Evolutionary conservation across 352 stramenopile genomes (phyloP), one percentile per base, ranked within the genome.

Genomic region (Phytopythium mirpurense): DNA sequence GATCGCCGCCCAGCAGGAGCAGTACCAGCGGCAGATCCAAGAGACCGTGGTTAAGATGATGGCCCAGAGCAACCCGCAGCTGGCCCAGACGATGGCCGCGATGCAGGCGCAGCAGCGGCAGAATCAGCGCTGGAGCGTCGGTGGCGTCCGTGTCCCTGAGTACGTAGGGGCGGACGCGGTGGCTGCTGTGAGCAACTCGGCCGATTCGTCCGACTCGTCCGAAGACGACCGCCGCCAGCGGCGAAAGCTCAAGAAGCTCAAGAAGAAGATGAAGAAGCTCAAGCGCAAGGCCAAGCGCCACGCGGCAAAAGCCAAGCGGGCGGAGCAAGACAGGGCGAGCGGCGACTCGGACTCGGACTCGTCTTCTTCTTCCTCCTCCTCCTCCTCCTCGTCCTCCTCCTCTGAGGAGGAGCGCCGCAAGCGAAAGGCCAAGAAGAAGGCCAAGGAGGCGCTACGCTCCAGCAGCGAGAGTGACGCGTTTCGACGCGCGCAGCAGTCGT

Each of bases 351-450:
- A 63, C 16, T 63, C 57, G 14, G 19, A 44, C 27, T 63, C 44
- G 3, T 54, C 41, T 9, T 56, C 42, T 10, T 54, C 43, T 1
- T 62, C 50, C 4, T 60, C 56, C 3, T 45, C 54, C 3, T 57
- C 46, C 0, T 57, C 26, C 0, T 59, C 42, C 1, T 53, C 56
- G 8, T 55, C 41, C 2, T 67, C 62, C 10, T 70, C 62, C 0
- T 65, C 63, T 12, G 60, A 71, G 19, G 44, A 68, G 29, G 57
- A 63, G 18, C 56, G 54, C 8, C 42, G 18, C 10, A 74, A 66
- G 38, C 54, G 54, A n/a, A 71, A 62, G 50, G 32, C 55, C 23
- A 68, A 62, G 40, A 78, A 70, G 31, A 72, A 72, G 54, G 60
- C 59, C 9, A 74, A 72, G 29, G 56, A 53, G 0, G 57, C 24